Percentiles rank a stretch among this genome's conserved stretches.
These are phyloP conservation scores for Ceriops decandra DNA, from an alignment of 345 rosid genomes.

Conservation along the genomic window DNA sequence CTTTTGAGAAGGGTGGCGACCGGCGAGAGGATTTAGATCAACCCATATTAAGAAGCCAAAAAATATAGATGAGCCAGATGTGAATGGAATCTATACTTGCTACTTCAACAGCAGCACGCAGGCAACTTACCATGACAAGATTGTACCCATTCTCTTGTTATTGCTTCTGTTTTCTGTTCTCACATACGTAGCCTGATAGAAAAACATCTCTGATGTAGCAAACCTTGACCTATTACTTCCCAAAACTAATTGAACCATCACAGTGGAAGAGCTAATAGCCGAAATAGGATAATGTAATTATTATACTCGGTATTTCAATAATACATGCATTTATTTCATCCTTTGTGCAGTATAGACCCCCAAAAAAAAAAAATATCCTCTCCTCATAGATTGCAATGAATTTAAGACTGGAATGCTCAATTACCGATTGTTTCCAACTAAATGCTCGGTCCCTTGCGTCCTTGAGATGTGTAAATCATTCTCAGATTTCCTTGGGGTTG, in stretches of 20 bases:
- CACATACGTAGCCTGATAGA: no score
- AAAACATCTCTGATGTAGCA: neutral
- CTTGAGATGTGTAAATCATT: slow-evolving; percentile 36
- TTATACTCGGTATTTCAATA: neutral
- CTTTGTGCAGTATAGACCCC: neutral
- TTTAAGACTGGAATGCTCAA: neutral
- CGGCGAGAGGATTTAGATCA: no score
- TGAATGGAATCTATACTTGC: no score
- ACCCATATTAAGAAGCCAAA: no score
- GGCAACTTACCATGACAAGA: no score
- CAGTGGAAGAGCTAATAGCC: neutral
- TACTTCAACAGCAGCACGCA: no score
- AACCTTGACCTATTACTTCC: neutral
- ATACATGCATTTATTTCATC: neutral
- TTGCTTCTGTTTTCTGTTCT: no score
- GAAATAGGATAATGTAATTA: neutral
- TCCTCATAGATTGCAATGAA: neutral
- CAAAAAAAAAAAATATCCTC: neutral
- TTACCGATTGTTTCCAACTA: slow-evolving; percentile 25
- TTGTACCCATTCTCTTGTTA: no score
- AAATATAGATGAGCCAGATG: no score
- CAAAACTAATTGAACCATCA: neutral
- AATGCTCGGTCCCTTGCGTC: slow-evolving; percentile 27
- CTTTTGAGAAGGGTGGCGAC: no score
- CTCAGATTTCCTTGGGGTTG: slow-evolving; percentile 39